Percentiles rank a stretch among this genome's conserved stretches.
Evolutionary conservation across 192 early-diverging fungal genomes (phyloP).

Genomic region (Mortierella antarctica): DNA sequence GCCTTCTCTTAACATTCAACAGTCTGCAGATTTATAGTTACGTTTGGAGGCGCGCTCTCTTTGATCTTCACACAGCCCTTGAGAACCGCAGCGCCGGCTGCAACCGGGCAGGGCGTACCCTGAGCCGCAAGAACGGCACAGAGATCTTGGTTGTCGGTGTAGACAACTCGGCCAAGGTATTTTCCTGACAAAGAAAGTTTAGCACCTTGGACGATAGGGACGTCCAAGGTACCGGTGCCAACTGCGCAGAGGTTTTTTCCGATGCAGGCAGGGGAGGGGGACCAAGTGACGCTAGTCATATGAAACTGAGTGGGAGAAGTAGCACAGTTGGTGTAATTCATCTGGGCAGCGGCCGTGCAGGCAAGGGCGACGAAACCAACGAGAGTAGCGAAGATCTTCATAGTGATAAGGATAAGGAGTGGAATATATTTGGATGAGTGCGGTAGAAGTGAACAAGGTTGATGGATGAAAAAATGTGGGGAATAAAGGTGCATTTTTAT

Average conservation of each 20-base stretch:
- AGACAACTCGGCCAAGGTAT: slow-evolving; percentile 13
- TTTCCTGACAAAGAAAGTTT: slow-evolving; percentile 3
- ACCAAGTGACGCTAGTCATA: too few species aligned
- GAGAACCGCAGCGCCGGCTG: slow-evolving; percentile 9
- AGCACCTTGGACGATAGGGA: slow-evolving; percentile 6
- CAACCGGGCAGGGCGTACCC: slow-evolving; percentile 18
- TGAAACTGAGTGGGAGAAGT: too few species aligned
- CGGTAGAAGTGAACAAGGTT: too few species aligned
- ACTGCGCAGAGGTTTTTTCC: not conserved
- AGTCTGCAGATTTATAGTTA: not conserved
- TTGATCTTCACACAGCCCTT: slow-evolving; percentile 14
- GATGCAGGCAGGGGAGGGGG: slow-evolving; percentile 12
- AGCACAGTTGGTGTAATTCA: too few species aligned
- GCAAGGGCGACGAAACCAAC: too few species aligned
- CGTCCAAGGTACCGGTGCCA: slow-evolving; percentile 2
- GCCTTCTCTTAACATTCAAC: not conserved
- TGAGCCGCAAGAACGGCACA: slow-evolving; percentile 8
- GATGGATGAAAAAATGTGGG: too few species aligned
- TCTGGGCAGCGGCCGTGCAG: too few species aligned
- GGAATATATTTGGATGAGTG: too few species aligned
- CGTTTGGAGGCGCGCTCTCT: slow-evolving; percentile 1
- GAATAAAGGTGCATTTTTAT: too few species aligned
- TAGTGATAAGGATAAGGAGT: too few species aligned
- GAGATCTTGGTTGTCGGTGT: slow-evolving; percentile 27
- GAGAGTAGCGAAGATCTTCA: too few species aligned